Conservation (phyloP, 345 rosid genomes). For the Populus tremula region DNA sequence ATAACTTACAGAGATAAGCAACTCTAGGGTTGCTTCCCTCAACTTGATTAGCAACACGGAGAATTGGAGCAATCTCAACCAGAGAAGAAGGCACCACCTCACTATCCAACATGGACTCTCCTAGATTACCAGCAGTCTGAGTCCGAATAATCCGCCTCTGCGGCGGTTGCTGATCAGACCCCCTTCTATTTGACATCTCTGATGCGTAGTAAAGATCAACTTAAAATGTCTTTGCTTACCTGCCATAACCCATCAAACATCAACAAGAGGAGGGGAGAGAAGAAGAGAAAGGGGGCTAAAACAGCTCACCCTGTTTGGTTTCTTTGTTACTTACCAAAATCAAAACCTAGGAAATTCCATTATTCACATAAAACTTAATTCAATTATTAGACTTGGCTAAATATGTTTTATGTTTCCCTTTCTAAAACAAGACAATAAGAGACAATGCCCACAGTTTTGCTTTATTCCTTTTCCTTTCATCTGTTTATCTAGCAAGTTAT, state of each 20-base stretch:
- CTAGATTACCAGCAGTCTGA: conserved; percentile 89
- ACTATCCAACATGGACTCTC: conserved; percentile 85
- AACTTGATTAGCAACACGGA: conserved; percentile 98
- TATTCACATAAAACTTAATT: no score
- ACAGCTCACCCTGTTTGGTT: no score
- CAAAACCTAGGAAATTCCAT: no score
- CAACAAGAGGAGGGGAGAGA: background rate
- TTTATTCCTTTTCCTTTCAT: background rate
- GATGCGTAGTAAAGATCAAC: conserved; percentile 11
- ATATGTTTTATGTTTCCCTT: no score
- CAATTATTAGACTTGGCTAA: no score
- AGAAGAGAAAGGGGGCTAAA: no score
- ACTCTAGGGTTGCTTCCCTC: conserved; percentile 88
- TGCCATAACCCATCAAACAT: conserved; percentile 2
- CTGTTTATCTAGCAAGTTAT: background rate
- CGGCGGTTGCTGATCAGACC: conserved; percentile 33
- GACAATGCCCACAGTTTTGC: background rate
- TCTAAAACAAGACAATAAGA: no score
- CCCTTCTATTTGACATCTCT: conserved; percentile 55
- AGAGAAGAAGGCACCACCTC: conserved; percentile 97
- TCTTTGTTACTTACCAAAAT: no score
- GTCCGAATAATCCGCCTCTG: conserved; percentile 65
- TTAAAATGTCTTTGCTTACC: background rate
- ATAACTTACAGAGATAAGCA: conserved; percentile 88
- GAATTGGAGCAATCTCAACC: conserved; percentile 95